phyloP scores from a whole-genome alignment of 1,139 yeast species.

The Sugiyamaella xylanicola region DNA sequence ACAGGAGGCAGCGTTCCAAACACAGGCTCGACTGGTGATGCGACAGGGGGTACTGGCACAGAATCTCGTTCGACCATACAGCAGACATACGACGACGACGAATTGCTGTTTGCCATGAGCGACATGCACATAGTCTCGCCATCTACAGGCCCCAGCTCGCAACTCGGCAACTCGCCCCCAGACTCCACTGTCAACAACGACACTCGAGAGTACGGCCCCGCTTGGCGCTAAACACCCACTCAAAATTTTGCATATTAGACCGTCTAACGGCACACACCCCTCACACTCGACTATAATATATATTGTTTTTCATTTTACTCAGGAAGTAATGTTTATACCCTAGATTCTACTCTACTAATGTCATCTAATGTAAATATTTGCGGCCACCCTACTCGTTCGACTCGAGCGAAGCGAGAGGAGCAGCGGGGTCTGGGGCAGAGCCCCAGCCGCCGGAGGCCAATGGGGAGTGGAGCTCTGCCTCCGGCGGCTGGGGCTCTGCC shows the following conservation, averaged over 20 bases:
- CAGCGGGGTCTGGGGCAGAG: too few relatives aligned
- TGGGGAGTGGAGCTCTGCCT: too few relatives aligned
- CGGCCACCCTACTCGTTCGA: too few relatives aligned
- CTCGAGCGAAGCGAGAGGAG: too few relatives aligned
- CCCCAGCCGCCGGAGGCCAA: too few relatives aligned
- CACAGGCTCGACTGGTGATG: constrained; percentile 5
- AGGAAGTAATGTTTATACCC: too few relatives aligned
- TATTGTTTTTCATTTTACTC: neutral
- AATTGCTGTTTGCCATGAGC: constrained; percentile 83
- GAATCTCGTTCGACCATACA: constrained; percentile 4
- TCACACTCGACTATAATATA: neutral
- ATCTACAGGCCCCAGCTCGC: neutral
- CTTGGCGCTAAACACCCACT: constrained; percentile 5
- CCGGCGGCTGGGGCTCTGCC: too few relatives aligned
- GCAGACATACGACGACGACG: constrained; percentile 68
- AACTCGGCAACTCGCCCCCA: neutral
- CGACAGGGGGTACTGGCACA: neutral
- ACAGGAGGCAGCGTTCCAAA: constrained; percentile 16
- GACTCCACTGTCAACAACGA: neutral
- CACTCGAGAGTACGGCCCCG: constrained; percentile 10
- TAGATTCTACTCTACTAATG: constrained; percentile 3
- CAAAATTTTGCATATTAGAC: constrained; percentile 2
- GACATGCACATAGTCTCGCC: constrained; percentile 59
- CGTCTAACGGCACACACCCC: neutral
- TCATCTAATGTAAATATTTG: too few relatives aligned